Evolutionary conservation across 805 yeast species (phyloP), one percentile per base, ranked within the genome.

Genomic region (Wickerhamomyces sydowiorum): DNA sequence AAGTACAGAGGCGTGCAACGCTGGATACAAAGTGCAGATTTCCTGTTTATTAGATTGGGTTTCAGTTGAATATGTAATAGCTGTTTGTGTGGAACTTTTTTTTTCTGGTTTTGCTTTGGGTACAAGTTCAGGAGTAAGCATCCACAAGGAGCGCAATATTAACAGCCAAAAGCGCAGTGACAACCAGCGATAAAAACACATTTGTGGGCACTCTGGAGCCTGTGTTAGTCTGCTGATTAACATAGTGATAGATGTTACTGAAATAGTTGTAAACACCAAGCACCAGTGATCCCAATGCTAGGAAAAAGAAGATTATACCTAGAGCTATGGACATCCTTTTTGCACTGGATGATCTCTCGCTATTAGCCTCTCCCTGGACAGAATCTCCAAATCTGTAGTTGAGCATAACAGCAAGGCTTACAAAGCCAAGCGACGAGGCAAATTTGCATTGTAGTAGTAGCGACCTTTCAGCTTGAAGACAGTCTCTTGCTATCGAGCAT

Each of bases 381-480:
- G 27, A 25, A 1, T 41, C 34, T 7, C 43, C 43, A 10, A 54
- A 31, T 20, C 53, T 40, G 17, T 44, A 45, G 32, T 57, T 52
- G 5, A 50, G n/a, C 13, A 54, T 19, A 28, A 55, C 41, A 1
- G 54, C 50, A 19, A 57, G 24, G 9, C 56, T 48, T 29, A 50
- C 24, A 9, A 55, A 28, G 2, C 51, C 47, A 2, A 57, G 43
- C 0, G 43, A 36, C 0, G 51, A 52, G 2, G 56, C 44, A 9
- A 54, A 46, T 31, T 55, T 55, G 45, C 52, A 51, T 23, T 47
- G 43, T 18, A 50, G 49, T 7, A 57, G 43, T 9, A 55, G 21
- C 0, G 59, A 48, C 13, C 60, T 38, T 35, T 57, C 61, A 2
- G 56, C 56, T 36, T 57, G 61, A 5, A 57, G 40, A 39, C 60